A percentile compares a stretch with the other conserved stretches of the same genome.
Conservation (phyloP, 1,139 yeast genomes). For the Sugiyamaella xylanicola region DNA sequence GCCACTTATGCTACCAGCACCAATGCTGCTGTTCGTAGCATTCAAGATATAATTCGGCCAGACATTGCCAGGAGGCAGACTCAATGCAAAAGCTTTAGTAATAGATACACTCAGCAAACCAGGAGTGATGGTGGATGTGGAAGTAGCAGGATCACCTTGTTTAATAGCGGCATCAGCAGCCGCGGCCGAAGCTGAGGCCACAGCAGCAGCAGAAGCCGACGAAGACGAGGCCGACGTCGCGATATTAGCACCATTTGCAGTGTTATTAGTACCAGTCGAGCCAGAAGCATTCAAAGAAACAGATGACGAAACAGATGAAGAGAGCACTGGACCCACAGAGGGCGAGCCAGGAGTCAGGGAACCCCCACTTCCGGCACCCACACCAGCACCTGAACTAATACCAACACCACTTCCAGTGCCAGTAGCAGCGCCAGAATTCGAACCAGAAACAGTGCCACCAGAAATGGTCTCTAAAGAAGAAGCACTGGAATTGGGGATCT, state of each 20-base stretch:
- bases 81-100: conserved; percentile 60
- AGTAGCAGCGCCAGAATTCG: no score
- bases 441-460: no score
- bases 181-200: conserved; percentile 1
- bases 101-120: conserved; percentile 73
- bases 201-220: neutral
- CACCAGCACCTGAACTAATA: neutral
- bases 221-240: conserved; percentile 17
- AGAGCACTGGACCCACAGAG: neutral
- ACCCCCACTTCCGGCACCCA: neutral
- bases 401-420: no score
- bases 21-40: conserved; percentile 17
- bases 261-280: neutral
- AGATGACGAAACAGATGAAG: neutral
- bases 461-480: conserved; percentile 8
- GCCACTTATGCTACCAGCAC: neutral
- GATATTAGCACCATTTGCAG: neutral
- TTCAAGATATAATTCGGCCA: conserved; percentile 29
- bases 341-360: neutral
- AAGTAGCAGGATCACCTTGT: conserved; percentile 23
- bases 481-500: conserved; percentile 14
- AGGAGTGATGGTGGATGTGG: conserved; percentile 50
- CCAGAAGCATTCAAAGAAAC: neutral
- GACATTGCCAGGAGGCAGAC: conserved; percentile 56
- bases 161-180: conserved; percentile 17